Conservation (phyloP, 495 filamentous ascomycete species). For the Podospora fimiseda region DNA sequence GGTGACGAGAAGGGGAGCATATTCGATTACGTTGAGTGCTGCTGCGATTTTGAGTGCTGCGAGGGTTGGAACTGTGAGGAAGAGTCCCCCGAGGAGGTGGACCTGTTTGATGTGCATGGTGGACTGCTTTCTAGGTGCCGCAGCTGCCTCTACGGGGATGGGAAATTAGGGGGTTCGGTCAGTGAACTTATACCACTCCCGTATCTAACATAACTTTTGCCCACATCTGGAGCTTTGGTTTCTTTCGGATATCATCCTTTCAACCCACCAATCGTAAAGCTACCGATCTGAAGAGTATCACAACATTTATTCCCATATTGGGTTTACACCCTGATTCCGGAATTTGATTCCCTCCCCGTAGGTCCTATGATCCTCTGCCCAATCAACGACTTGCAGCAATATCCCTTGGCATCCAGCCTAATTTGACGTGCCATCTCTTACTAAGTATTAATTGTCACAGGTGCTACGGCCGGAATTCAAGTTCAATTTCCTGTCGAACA, state of each 20-base stretch:
- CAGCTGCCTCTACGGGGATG: not conserved
- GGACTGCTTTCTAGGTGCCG: not conserved
- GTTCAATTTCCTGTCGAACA: too few relatives aligned
- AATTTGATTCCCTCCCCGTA: not conserved
- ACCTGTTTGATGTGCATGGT: not conserved
- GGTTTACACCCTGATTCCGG: not conserved
- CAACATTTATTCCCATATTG: not conserved
- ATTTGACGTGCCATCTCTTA: too few relatives aligned
- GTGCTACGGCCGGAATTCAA: too few relatives aligned
- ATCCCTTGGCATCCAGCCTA: not conserved
- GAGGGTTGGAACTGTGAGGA: not conserved
- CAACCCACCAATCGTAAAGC: not conserved
- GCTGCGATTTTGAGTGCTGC: constrained; percentile 5
- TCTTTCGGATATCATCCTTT: too few relatives aligned
- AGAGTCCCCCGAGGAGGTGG: not conserved
- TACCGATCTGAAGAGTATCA: not conserved
- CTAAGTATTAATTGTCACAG: too few relatives aligned
- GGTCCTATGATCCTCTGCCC: not conserved
- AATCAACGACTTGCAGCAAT: not conserved
- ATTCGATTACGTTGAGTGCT: constrained; percentile 22
- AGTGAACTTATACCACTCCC: too few relatives aligned
- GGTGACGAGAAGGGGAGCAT: constrained; percentile 27
- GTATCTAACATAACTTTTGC: too few relatives aligned
- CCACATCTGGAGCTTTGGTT: too few relatives aligned
- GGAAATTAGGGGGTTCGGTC: too few relatives aligned